Conservation (phyloP, 768 basidiomycete genomes). For the Lactarius psammicola region DNA sequence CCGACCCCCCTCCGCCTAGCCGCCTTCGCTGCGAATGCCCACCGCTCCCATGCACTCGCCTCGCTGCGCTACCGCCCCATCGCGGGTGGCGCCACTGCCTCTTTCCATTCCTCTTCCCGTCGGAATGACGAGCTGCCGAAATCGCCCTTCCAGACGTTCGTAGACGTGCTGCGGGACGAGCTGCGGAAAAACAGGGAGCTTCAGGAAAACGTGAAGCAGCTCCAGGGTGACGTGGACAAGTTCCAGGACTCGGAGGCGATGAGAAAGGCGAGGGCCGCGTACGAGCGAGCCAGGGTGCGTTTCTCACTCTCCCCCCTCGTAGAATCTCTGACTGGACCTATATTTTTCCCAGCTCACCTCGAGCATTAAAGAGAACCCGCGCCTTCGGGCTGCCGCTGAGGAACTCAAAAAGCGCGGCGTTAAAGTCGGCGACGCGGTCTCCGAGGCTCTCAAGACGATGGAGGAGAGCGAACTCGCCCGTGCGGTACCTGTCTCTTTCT, state of each 20-base stretch:
- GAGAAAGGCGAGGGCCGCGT: constrained; percentile 87
- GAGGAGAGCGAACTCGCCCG: constrained; percentile 94
- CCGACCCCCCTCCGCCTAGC: constrained; percentile 33
- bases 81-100: constrained; percentile 22
- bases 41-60: constrained; percentile 28
- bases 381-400: constrained; percentile 87
- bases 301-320: neutral
- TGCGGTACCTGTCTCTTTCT: constrained; percentile 49
- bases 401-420: constrained; percentile 88
- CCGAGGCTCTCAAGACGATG: constrained; percentile 87
- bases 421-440: constrained; percentile 91
- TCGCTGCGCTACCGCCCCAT: constrained; percentile 36
- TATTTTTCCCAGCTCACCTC: constrained; percentile 67
- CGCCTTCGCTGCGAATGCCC: constrained; percentile 30
- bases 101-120: constrained; percentile 66
- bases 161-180: constrained; percentile 91
- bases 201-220: constrained; percentile 94
- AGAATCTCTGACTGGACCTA: neutral
- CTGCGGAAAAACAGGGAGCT: constrained; percentile 90
- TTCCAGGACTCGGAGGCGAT: constrained; percentile 95
- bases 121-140: constrained; percentile 67
- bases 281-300: constrained; percentile 90
- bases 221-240: constrained; percentile 97
- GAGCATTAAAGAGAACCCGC: constrained; percentile 95
- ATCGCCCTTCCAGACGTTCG: constrained; percentile 95